phyloP scores from a whole-genome alignment of 768 basidiomycete genomes.

The Boletellus ananiceps region DNA sequence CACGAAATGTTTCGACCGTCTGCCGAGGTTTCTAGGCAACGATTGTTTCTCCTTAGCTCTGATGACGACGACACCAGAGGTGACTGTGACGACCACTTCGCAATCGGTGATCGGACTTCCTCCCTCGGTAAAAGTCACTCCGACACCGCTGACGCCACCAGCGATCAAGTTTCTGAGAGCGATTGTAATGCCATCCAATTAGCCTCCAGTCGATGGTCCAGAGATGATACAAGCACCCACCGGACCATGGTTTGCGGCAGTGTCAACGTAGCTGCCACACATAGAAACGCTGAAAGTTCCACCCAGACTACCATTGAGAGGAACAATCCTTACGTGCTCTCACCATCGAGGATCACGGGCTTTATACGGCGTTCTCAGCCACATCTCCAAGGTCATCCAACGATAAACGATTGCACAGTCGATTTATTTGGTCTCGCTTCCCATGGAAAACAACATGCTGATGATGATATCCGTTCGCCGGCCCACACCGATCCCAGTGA shows the following conservation, averaged over 20 bases:
- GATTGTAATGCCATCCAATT: conserved; percentile 1
- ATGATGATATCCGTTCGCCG: neutral
- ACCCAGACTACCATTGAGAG: neutral
- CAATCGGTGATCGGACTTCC: neutral
- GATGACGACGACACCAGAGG: conserved; percentile 11
- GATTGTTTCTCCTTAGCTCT: conserved; percentile 19
- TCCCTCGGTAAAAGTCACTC: conserved; percentile 29
- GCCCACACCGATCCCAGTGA: neutral
- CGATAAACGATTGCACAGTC: neutral
- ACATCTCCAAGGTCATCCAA: neutral
- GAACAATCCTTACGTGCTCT: conserved; percentile 11
- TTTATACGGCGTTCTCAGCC: conserved; percentile 14
- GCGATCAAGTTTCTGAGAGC: neutral
- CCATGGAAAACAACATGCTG: neutral
- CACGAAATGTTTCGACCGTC: neutral
- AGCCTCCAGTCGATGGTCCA: conserved; percentile 6
- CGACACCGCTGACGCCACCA: conserved; percentile 20
- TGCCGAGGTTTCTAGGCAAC: neutral
- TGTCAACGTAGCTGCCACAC: neutral
- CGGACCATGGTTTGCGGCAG: neutral
- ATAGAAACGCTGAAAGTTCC: neutral
- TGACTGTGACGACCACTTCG: neutral
- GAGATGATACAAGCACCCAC: conserved; percentile 8
- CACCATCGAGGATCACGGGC: conserved; percentile 23
- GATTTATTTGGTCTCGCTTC: neutral